Evolutionary conservation across 106 monocot genomes (phyloP).

Genomic region (Platanthera zijinensis): DNA sequence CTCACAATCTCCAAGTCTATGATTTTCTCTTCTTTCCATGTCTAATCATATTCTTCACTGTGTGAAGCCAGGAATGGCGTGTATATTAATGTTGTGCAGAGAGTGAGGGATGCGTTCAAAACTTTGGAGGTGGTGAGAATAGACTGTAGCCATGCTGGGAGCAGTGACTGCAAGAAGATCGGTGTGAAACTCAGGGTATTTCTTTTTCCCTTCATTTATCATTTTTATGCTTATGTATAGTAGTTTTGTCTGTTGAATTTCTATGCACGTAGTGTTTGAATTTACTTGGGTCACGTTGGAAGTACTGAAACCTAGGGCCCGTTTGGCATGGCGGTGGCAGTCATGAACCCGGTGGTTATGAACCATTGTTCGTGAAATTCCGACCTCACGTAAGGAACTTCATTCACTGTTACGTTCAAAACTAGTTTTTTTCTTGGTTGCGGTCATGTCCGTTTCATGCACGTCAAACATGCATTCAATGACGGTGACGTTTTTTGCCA

Average conservation of each 20-base stretch:
- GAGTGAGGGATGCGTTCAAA: slow-evolving; percentile 59
- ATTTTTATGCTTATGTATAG: neutral
- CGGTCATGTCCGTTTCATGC: too few relatives aligned
- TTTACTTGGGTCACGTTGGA: neutral
- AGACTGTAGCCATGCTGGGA: slow-evolving; percentile 54
- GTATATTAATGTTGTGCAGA: slow-evolving; percentile 72
- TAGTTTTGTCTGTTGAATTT: neutral
- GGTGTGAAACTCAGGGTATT: slow-evolving; percentile 86
- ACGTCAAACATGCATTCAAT: too few relatives aligned
- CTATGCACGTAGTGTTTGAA: neutral
- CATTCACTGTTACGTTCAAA: too few relatives aligned
- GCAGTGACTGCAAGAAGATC: slow-evolving; percentile 86
- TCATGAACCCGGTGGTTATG: too few relatives aligned
- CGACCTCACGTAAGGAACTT: too few relatives aligned
- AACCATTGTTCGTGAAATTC: too few relatives aligned
- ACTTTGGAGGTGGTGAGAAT: slow-evolving; percentile 64
- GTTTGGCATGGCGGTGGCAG: too few relatives aligned
- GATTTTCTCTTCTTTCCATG: neutral
- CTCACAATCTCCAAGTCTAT: neutral
- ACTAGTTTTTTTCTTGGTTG: too few relatives aligned
- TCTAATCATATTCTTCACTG: neutral
- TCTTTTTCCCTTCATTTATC: neutral
- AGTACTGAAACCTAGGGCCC: too few relatives aligned
- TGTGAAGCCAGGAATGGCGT: slow-evolving; percentile 84
- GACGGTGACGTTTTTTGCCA: too few relatives aligned